Conservation (phyloP, 2,329 filamentous ascomycete species). For the Leptoxyphium fumago region DNA sequence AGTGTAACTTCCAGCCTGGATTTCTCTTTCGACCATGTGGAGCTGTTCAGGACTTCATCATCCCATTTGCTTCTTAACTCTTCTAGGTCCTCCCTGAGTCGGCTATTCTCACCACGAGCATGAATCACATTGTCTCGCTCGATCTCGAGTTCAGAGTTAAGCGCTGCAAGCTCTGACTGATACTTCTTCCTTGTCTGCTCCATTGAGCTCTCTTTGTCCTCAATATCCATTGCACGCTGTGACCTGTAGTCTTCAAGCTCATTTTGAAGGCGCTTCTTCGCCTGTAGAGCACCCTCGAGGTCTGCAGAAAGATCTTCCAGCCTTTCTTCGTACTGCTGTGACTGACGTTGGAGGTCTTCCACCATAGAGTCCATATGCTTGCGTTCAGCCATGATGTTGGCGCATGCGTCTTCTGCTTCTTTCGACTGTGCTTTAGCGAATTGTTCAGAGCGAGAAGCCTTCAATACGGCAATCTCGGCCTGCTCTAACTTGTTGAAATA, state of each 20-base stretch:
- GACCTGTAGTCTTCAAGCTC: conserved; percentile 95
- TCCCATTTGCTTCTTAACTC: conserved; percentile 95
- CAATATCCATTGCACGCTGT: conserved; percentile 87
- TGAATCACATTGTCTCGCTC: conserved; percentile 82
- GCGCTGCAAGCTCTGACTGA: conserved; percentile 74
- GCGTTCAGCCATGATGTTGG: conserved; percentile 78
- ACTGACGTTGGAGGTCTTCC: conserved; percentile 80
- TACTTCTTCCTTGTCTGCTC: conserved; percentile 98
- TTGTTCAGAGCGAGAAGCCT: conserved; percentile 80
- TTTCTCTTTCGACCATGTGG: conserved; percentile 97
- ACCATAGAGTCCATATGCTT: conserved; percentile 78
- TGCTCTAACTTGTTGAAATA: conserved; percentile 97
- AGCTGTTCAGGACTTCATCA: conserved; percentile 92
- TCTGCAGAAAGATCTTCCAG: conserved; percentile 87
- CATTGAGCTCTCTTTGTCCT: conserved; percentile 90
- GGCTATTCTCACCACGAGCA: conserved; percentile 68
- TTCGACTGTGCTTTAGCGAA: conserved; percentile 81
- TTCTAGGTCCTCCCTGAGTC: conserved; percentile 88
- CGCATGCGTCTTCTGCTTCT: conserved; percentile 83
- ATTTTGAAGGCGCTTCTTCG: conserved; percentile 88
- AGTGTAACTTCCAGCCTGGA: conserved; percentile 77
- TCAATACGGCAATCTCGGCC: conserved; percentile 87
- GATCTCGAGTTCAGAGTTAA: conserved; percentile 84
- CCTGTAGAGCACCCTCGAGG: conserved; percentile 67
- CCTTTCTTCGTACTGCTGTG: conserved; percentile 78